Evolutionary conservation across 163 green algal species (phyloP).

Genomic region (Scenedesmus sp.): DNA sequence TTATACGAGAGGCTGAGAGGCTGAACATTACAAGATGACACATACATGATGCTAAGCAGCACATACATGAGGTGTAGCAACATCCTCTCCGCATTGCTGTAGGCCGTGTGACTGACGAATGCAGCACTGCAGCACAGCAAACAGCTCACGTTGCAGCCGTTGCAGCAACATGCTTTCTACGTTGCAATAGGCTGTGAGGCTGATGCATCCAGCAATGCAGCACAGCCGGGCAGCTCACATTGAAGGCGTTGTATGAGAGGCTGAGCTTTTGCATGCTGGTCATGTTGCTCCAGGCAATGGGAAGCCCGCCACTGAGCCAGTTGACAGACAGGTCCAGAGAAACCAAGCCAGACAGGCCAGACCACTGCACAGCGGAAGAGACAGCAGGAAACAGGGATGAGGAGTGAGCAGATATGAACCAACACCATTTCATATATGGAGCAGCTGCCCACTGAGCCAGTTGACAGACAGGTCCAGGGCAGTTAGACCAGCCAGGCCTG

Average conservation of each 20-base stretch:
- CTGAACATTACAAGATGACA: background rate
- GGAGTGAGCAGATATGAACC: no score
- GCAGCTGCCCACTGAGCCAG: constrained; percentile 6
- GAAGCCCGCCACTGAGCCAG: background rate
- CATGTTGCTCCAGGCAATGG: background rate
- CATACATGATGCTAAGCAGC: no score
- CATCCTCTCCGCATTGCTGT: no score
- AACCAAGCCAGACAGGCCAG: background rate
- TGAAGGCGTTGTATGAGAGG: constrained; percentile 14
- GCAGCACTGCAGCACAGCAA: no score
- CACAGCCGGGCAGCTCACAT: background rate
- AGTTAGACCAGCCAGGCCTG: background rate
- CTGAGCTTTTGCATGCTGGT: background rate
- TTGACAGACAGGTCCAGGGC: constrained; percentile 27
- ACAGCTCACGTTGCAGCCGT: no score
- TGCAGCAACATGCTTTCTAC: no score
- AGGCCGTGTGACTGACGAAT: no score
- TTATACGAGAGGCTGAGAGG: background rate
- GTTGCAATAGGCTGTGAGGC: no score
- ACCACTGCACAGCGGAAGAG: background rate
- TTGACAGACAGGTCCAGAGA: constrained; percentile 26
- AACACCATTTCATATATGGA: no score
- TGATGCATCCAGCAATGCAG: background rate
- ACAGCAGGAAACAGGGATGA: background rate
- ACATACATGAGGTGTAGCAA: no score